Percentiles rank a stretch among this genome's conserved stretches.
Evolutionary conservation across 2,329 filamentous ascomycete genomes (phyloP).

Genomic region (Colletotrichum agaves): DNA sequence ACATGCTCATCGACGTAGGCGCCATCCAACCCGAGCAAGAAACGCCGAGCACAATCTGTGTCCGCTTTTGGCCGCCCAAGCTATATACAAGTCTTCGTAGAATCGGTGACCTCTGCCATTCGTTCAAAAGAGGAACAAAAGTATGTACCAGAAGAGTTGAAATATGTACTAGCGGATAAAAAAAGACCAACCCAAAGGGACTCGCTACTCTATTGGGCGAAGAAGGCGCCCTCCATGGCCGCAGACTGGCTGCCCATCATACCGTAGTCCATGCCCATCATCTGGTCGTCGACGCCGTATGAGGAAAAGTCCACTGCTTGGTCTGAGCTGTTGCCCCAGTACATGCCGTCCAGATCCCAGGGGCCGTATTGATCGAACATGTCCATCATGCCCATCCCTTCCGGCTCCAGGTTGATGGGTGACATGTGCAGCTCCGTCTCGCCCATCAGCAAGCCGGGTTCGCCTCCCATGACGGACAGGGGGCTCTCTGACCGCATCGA

Average conservation of each 20-base stretch:
- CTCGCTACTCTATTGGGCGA: constrained; percentile 51
- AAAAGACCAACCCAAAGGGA: not conserved
- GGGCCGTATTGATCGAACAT: constrained; percentile 64
- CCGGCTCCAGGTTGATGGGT: constrained; percentile 62
- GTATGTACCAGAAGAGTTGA: not conserved
- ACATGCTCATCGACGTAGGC: not conserved
- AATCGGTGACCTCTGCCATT: not conserved
- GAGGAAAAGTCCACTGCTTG: constrained; percentile 39
- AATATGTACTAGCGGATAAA: constrained; percentile 13
- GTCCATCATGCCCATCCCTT: constrained; percentile 62
- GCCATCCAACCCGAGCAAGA: not conserved
- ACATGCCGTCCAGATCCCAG: constrained; percentile 68
- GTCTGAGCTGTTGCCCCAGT: constrained; percentile 59
- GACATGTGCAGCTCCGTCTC: constrained; percentile 60
- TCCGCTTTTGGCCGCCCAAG: not conserved
- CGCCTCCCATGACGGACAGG: constrained; percentile 46
- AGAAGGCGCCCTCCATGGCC: constrained; percentile 55
- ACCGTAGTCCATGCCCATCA: constrained; percentile 51
- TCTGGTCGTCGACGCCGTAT: constrained; percentile 47
- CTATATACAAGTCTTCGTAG: not conserved
- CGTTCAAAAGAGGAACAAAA: not conserved
- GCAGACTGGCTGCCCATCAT: constrained; percentile 50
- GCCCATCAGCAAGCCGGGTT: constrained; percentile 50
- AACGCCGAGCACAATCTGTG: constrained; percentile 2
- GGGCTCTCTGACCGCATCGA: constrained; percentile 45